A percentile compares a stretch with the other conserved stretches of the same genome.
Evolutionary conservation across 2,329 filamentous ascomycete species (phyloP).

Genomic region (Verticillium albo-atrum): DNA sequence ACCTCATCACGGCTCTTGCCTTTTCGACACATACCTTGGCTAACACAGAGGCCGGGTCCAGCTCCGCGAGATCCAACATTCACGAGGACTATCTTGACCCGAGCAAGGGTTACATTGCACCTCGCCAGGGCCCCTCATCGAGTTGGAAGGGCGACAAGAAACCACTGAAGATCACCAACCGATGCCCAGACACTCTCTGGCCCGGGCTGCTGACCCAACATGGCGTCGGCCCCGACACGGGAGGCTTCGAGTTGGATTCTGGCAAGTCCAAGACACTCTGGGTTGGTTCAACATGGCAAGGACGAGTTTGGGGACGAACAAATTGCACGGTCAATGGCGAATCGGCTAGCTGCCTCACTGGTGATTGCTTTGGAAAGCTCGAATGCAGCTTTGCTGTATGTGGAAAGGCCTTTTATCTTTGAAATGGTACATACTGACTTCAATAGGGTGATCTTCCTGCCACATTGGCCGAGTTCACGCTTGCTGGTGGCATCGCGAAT

Average conservation of each 20-base stretch:
- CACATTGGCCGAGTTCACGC: conserved; percentile 76
- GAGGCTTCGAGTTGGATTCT: conserved; percentile 63
- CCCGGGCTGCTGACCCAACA: conserved; percentile 71
- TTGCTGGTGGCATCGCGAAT: conserved; percentile 57
- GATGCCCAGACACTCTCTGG: conserved; percentile 68
- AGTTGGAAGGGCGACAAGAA: conserved; percentile 32
- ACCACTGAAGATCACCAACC: conserved; percentile 67
- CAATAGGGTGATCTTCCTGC: conserved; percentile 64
- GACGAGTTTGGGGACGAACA: conserved; percentile 76
- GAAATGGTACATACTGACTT: not conserved
- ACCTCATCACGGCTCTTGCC: not conserved
- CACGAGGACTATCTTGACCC: conserved; percentile 18
- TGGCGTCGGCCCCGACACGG: conserved; percentile 61
- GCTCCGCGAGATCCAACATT: conserved; percentile 3
- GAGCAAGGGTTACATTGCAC: conserved; percentile 16
- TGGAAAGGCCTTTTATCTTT: not conserved
- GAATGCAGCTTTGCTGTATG: conserved; percentile 66
- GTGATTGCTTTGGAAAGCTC: conserved; percentile 69
- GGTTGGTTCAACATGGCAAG: conserved; percentile 73
- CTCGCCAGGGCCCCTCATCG: conserved; percentile 24
- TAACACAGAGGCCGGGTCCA: conserved; percentile 5
- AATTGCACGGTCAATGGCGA: conserved; percentile 73
- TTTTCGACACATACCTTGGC: not conserved
- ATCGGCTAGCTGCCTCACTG: conserved; percentile 66
- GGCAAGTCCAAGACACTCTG: conserved; percentile 56